Percentiles rank a stretch among this genome's conserved stretches.
Evolutionary conservation across 1,139 yeast species (phyloP).

Genomic region (Blastobotrys elegans): DNA sequence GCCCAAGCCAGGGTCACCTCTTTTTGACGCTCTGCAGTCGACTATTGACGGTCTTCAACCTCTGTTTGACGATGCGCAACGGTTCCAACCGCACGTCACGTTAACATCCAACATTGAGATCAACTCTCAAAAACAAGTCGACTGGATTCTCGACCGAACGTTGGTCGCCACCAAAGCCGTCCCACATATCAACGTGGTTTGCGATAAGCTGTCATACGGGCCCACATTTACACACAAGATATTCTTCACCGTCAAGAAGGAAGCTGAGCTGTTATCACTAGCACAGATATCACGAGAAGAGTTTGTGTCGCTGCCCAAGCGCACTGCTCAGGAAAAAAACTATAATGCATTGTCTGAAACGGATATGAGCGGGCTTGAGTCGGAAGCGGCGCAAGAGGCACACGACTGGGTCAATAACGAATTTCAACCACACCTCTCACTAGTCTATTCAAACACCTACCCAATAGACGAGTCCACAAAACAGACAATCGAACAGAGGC

Average conservation of each 20-base stretch:
- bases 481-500: constrained; percentile 62
- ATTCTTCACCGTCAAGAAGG: constrained; percentile 50
- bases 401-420: constrained; percentile 52
- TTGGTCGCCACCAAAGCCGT: constrained; percentile 51
- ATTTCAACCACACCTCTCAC: constrained; percentile 69
- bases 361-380: constrained; percentile 23
- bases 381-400: constrained; percentile 32
- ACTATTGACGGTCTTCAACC: constrained; percentile 63
- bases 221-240: constrained; percentile 56
- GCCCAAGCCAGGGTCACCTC: constrained; percentile 53
- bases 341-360: constrained; percentile 28
- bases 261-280: constrained; percentile 57
- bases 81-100: constrained; percentile 74
- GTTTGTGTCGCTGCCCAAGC: constrained; percentile 44
- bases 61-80: constrained; percentile 62
- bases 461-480: constrained; percentile 69
- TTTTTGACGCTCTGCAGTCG: constrained; percentile 54
- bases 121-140: constrained; percentile 44
- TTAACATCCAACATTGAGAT: constrained; percentile 57
- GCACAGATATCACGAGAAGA: constrained; percentile 68
- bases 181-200: constrained; percentile 30
- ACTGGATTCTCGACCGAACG: constrained; percentile 58
- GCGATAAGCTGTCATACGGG: constrained; percentile 34
- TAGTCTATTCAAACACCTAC: constrained; percentile 61
- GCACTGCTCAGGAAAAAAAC: constrained; percentile 28